A percentile compares a stretch with the other conserved stretches of the same genome.
Evolutionary conservation across 352 stramenopile species (phyloP).

Genomic region (Blastocystis sp.): DNA sequence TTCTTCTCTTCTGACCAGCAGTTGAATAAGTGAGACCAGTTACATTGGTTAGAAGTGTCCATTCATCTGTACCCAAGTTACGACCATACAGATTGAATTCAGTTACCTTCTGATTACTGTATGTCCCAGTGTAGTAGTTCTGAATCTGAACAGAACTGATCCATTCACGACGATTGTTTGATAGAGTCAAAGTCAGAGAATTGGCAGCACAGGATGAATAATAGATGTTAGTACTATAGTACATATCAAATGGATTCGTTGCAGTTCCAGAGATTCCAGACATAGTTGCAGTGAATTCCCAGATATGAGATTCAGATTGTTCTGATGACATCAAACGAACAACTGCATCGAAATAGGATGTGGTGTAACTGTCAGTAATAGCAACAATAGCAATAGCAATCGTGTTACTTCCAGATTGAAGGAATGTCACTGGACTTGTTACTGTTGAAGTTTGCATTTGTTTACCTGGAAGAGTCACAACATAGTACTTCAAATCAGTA

Average conservation of each 20-base stretch:
- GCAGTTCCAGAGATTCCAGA: not conserved
- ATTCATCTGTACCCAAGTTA: not conserved
- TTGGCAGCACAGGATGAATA: not conserved
- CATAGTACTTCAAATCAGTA: not conserved
- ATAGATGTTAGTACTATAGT: not conserved
- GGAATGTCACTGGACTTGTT: not conserved
- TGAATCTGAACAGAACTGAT: not conserved
- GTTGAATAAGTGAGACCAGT: not conserved
- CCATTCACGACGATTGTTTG: slow-evolving; percentile 41
- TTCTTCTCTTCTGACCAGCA: not conserved
- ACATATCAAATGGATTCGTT: not conserved
- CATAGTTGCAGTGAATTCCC: not conserved
- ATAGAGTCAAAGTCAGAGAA: not conserved
- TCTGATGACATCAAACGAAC: slow-evolving; percentile 5
- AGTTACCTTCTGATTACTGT: not conserved
- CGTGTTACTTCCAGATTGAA: not conserved
- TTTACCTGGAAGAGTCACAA: not conserved
- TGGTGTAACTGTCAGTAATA: not conserved
- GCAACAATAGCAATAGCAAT: slow-evolving; percentile 45
- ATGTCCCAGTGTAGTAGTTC: not conserved
- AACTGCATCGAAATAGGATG: slow-evolving; percentile 6
- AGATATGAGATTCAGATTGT: not conserved
- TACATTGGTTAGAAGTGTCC: not conserved
- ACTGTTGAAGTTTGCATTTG: not conserved
- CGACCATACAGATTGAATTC: not conserved